phyloP scores from a whole-genome alignment of 2,329 filamentous ascomycete species.

The Epicoccum nigrum region DNA sequence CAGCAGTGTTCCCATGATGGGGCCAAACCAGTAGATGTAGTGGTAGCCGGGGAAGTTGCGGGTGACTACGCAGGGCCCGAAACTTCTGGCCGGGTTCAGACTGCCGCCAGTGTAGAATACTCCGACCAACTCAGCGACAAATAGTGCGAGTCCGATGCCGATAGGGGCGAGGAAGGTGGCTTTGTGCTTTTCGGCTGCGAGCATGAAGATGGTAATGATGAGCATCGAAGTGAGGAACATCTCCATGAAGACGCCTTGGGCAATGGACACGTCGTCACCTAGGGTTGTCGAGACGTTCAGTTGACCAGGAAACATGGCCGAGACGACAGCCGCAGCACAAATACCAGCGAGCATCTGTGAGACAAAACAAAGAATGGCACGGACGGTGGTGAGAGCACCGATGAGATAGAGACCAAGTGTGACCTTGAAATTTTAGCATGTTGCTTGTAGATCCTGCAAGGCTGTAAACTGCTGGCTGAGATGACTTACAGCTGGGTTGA shows the following conservation, averaged over 20 bases:
- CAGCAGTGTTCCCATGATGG: constrained; percentile 44
- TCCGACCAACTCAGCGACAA: constrained; percentile 62
- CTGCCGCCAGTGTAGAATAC: constrained; percentile 53
- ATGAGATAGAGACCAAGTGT: constrained; percentile 48
- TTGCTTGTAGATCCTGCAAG: not conserved
- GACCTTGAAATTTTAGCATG: constrained; percentile 30
- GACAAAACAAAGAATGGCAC: constrained; percentile 42
- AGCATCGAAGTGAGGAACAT: constrained; percentile 49
- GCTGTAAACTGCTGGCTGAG: too few species aligned
- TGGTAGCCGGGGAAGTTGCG: constrained; percentile 47
- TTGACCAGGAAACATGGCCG: constrained; percentile 44
- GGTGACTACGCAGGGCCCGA: constrained; percentile 51
- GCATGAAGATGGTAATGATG: constrained; percentile 59
- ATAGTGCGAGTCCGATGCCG: constrained; percentile 73
- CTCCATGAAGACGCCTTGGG: constrained; percentile 48
- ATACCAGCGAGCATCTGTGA: constrained; percentile 48
- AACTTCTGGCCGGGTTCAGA: constrained; percentile 50
- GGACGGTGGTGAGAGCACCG: constrained; percentile 30
- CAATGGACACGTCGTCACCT: constrained; percentile 35
- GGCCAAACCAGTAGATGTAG: constrained; percentile 53
- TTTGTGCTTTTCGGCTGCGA: constrained; percentile 75
- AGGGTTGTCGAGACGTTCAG: constrained; percentile 47
- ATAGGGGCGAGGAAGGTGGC: constrained; percentile 74
- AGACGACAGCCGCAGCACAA: constrained; percentile 42
- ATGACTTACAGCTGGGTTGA: constrained; percentile 48